Evolutionary conservation across 495 filamentous ascomycete genomes (phyloP), one percentile per base, ranked within the genome.

Genomic region (Opeltia flavorubescens): DNA sequence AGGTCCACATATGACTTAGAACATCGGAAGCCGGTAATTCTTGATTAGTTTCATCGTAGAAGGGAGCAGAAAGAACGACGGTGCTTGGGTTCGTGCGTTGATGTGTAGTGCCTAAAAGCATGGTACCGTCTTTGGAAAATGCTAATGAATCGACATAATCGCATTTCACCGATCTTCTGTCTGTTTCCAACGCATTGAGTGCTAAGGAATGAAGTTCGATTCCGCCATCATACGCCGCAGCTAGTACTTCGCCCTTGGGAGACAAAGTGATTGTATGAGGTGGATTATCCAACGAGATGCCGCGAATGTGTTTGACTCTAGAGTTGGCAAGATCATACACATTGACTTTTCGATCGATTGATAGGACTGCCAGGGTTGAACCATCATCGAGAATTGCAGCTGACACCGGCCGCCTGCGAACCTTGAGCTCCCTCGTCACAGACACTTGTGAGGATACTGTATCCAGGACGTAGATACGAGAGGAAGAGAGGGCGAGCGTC

Each of bases 181-280:
- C 78, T 3, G 80, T 83, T 17, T 75, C 66, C 15, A 80, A 52
- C 7, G 75, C 77, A 29, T 66, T 71, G 8, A 77, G 66, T 29
- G 74, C 77, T 17, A 94, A 62, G 5, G 86, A 81, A 39, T 87
- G 78, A 1, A 95, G 83, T 55, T 94, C 88, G 49, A 95, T 87
- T 12, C 82, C 83, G 26, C 83, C 83, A 53, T 84, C 77, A 65
- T 85, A 94, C 9, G 85, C 86, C n/a, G 86, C 79, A 20, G 86
- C 88, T 48, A 94, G 67, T 17, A 94, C 83, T 35, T 77, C 72
- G 18, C 86, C 87, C 41, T 78, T 81, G 1, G 87, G 87, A 1
- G 86, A 88, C 21, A 95, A 66, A 6, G 80, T 77, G 50, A 95
- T 80, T 33, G 83, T 76, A 48, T 83, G 74, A 51, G 86, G 84